A percentile compares a stretch with the other conserved stretches of the same genome.
Evolutionary conservation across 1,284 basidiomycete species (phyloP).

Genomic region (Boletellus dicymbophilus): DNA sequence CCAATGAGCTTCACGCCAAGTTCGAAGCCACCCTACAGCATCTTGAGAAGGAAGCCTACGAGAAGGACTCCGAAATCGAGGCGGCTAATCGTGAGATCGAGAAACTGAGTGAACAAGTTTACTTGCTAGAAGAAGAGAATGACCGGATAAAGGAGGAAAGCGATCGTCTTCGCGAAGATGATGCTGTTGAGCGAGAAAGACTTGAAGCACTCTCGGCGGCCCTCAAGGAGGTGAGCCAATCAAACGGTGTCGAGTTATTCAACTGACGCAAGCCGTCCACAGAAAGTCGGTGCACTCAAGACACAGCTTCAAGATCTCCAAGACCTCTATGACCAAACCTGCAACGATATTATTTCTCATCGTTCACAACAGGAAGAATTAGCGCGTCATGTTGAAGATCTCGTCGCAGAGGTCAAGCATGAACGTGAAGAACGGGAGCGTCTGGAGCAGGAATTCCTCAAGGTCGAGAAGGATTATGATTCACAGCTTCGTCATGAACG

Average conservation of each 20-base stretch:
- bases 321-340: slow-evolving; percentile 60
- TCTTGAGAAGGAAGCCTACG: slow-evolving; percentile 69
- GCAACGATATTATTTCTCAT: slow-evolving; percentile 60
- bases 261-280: slow-evolving; percentile 11
- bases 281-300: slow-evolving; percentile 71
- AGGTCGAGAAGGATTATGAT: slow-evolving; percentile 60
- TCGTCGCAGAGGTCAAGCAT: slow-evolving; percentile 63
- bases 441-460: slow-evolving; percentile 53
- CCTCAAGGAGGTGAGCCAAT: slow-evolving; percentile 70
- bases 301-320: slow-evolving; percentile 62
- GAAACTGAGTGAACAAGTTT: slow-evolving; percentile 66
- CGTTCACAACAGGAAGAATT: slow-evolving; percentile 75
- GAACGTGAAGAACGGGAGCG: slow-evolving; percentile 61
- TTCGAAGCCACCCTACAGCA: slow-evolving; percentile 74
- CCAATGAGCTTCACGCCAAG: slow-evolving; percentile 68
- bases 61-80: slow-evolving; percentile 69
- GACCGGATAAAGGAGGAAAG: slow-evolving; percentile 55
- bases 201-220: slow-evolving; percentile 71
- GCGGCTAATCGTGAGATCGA: slow-evolving; percentile 74
- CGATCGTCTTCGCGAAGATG: slow-evolving; percentile 57
- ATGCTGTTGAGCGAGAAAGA: slow-evolving; percentile 69
- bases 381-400: slow-evolving; percentile 71
- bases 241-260: neutral
- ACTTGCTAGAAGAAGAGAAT: slow-evolving; percentile 57
- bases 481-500: slow-evolving; percentile 56